phyloP scores from a whole-genome alignment of 352 stramenopile species.

The Phytopythium sindhum region DNA sequence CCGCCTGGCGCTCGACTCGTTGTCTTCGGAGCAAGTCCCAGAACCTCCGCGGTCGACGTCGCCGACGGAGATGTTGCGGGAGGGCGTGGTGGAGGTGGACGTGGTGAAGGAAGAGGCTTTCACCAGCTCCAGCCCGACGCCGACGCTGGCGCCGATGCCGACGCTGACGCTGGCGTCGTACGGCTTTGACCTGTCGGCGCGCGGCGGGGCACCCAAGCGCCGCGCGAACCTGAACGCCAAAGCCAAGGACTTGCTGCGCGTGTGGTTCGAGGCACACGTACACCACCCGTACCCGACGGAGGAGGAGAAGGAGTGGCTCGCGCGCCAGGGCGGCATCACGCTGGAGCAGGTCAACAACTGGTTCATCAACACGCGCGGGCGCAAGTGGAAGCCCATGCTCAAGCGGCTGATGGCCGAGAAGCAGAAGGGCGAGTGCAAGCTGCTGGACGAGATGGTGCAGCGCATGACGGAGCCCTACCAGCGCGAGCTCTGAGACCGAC shows the following conservation, averaged over 20 bases:
- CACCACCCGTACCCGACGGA: conserved; percentile 85
- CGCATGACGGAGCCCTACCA: conserved; percentile 77
- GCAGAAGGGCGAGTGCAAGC: conserved; percentile 45
- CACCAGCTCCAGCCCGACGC: background rate
- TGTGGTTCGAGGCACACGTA: conserved; percentile 83
- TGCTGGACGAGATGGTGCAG: conserved; percentile 78
- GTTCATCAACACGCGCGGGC: conserved; percentile 85
- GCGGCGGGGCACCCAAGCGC: conserved; percentile 51
- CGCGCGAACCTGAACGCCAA: conserved; percentile 72
- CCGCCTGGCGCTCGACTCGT: conserved; percentile 11
- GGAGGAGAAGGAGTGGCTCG: conserved; percentile 76
- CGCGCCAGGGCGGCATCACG: conserved; percentile 64
- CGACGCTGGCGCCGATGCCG: conserved; percentile 12
- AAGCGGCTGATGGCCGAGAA: conserved; percentile 68
- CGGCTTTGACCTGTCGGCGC: conserved; percentile 28
- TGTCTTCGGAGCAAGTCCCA: background rate
- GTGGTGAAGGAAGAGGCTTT: background rate
- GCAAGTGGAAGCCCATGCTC: conserved; percentile 87
- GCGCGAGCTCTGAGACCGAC: conserved; percentile 12
- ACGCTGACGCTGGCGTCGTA: conserved; percentile 20
- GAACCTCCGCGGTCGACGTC: conserved; percentile 14
- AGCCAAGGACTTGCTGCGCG: conserved; percentile 66
- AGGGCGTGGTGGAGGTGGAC: background rate
- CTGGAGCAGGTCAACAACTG: conserved; percentile 88
- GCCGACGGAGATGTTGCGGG: conserved; percentile 12